Evolutionary conservation across 2,329 filamentous ascomycete genomes (phyloP).

Genomic region (Orbilia quercus): DNA sequence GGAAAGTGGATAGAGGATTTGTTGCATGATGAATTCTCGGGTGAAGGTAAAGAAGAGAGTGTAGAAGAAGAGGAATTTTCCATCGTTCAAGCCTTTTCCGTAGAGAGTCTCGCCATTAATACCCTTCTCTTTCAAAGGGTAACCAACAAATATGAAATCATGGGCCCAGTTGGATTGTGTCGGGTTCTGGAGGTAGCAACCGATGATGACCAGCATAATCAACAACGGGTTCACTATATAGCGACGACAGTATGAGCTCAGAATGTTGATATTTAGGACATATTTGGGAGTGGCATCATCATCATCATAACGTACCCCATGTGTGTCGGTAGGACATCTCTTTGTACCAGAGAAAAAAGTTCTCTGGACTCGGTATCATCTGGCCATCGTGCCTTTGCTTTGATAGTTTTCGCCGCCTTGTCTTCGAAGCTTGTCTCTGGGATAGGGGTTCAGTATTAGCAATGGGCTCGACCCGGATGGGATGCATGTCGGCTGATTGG

Average conservation of each 20-base stretch:
- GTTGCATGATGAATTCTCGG: conserved; percentile 95
- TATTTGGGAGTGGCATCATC: neutral
- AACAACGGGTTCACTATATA: conserved; percentile 72
- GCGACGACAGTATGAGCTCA: neutral
- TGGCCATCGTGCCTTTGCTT: conserved; percentile 55
- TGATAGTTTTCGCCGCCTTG: conserved; percentile 58
- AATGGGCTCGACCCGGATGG: conserved; percentile 16
- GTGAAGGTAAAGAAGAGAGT: conserved; percentile 90
- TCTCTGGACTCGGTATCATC: conserved; percentile 53
- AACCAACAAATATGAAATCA: conserved; percentile 89
- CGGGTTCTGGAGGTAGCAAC: conserved; percentile 79
- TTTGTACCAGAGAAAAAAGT: conserved; percentile 58
- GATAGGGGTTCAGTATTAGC: conserved; percentile 24
- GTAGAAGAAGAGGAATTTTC: conserved; percentile 90
- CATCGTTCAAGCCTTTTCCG: conserved; percentile 86
- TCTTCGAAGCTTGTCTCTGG: conserved; percentile 58
- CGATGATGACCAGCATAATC: conserved; percentile 72
- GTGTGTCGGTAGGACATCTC: conserved; percentile 61
- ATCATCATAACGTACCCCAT: conserved; percentile 58
- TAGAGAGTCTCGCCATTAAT: conserved; percentile 66
- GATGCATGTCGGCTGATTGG: conserved; percentile 29
- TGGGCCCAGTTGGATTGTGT: conserved; percentile 80
- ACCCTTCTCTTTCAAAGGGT: conserved; percentile 71
- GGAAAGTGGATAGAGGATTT: conserved; percentile 81
- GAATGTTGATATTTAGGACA: neutral